Base-by-base conservation (phyloP, 2,329 filamentous ascomycete species). In the Lecanoromycetidae sp. region DNA sequence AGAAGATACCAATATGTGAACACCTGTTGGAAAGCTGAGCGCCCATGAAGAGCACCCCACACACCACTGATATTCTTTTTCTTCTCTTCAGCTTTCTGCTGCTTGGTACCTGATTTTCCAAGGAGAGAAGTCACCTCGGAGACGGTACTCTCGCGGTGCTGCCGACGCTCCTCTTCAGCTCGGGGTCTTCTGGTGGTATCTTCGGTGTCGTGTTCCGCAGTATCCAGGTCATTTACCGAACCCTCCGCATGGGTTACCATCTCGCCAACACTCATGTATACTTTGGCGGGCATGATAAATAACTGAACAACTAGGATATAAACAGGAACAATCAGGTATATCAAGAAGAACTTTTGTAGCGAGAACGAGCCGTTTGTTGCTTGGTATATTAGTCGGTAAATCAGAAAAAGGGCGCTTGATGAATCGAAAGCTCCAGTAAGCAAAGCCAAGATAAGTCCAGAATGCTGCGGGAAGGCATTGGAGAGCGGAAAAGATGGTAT, bases 181-280 rank as follows among this genome's bases (percentile, higher is more conserved):
- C 66, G 66, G 10, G 66, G 64, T 2, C 75, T 58, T 34, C 74
- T 69, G 0, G 57, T 55, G 13, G 63, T 61, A 30, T 77, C 71
- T 2, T 65, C 63, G 12, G 76, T 68, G 0, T 74, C 71, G 10
- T 74, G 66, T 46, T 80, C 77, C 0, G 75, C 72, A 8, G 67
- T 69, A 49, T 79, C 75, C 1, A 70, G 55, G 17, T 71, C 70
- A 7, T 66, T 56, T 82, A 78, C 6, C 75, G 56, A 50, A 13
- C 67, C 65, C 55, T 87, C 82, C 13, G 79, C 80, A 58, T 86
- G 76, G 48, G 79, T 75, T 5, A 91, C 79, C 32, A 94, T 74
- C 63, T 95, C 87, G 37, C 86, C 84, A 1, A 88, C 77, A 0
- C 84, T 90, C 64, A 91, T 88, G 69, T 91, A 91, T 1, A 82